phyloP scores from a whole-genome alignment of 345 rosid species.

The Rhizophora apiculata region DNA sequence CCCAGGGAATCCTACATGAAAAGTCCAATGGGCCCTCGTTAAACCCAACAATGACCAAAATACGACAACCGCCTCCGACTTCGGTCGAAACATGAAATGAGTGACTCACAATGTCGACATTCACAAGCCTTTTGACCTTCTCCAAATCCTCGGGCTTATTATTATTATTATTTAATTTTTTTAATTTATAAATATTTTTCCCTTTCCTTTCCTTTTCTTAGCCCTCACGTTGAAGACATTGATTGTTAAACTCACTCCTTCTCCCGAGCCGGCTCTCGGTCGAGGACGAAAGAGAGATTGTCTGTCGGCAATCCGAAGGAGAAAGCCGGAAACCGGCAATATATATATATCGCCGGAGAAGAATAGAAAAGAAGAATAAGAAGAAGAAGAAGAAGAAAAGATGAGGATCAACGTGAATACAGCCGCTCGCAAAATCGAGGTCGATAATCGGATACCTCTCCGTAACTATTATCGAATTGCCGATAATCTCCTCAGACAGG shows the following conservation, averaged over 20 bases:
- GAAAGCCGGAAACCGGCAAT: background rate
- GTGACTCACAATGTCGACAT: constrained; percentile 27
- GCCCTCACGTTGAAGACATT: constrained; percentile 18
- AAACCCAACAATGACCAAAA: no score
- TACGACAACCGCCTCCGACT: background rate
- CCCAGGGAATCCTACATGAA: no score
- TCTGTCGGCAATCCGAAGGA: background rate
- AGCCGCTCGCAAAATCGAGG: constrained; percentile 62
- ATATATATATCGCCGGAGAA: background rate
- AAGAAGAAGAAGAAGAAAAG: background rate
- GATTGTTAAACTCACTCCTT: background rate
- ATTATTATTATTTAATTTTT: background rate
- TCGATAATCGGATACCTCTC: constrained; percentile 80
- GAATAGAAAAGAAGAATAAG: no score
- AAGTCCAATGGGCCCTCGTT: no score
- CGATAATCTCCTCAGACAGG: constrained; percentile 93
- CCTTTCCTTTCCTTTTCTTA: background rate
- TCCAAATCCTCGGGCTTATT: background rate
- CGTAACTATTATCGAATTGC: constrained; percentile 80
- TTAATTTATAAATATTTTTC: no score
- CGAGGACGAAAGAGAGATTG: background rate
- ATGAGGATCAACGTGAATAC: constrained; percentile 65
- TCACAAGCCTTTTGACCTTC: background rate
- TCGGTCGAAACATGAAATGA: background rate
- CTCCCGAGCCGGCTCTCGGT: no score